Base-by-base conservation (phyloP, 768 basidiomycete genomes). In the Chalciporus piperatus region DNA sequence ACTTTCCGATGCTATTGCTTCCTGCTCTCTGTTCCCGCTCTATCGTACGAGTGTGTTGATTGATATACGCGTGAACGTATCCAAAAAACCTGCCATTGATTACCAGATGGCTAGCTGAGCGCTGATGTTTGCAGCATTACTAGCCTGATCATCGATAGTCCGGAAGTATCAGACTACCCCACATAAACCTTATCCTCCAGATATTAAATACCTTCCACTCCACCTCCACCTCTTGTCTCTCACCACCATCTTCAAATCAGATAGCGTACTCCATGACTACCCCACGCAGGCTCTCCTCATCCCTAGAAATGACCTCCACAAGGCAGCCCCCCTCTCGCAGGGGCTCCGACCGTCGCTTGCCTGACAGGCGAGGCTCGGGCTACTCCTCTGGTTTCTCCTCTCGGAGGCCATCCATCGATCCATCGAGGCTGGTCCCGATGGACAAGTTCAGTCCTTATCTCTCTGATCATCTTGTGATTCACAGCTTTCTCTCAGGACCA, bases 391-490 rank as follows among this genome's bases (percentile, higher is more conserved):
- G 70, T n/a, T 64, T 74, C 62, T 68, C 74, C 35, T 87, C 85
- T 23, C 78, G 88, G 55, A 77, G 85, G 40, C 74, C 77, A 1
- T 89, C 88, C 49, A 91, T 91, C 63, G 89, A 91, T 67, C 89
- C 89, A 48, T 80, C 80, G 59, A 79, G 78, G 70, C 80, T 91
- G 53, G 59, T 89, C 51, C 87, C 83, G 32, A 91, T 91, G 85
- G 83, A 88, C 77, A 89, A 82, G 89, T 88, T 64, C 58, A 69
- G 62, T 48, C 42, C 57, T 51, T 12, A 23, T 49, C 47, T 53
- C 48, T 16, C 49, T 56, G 41, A 60, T 50, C 55, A 3, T 37
- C 40, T 40, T 14, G 41, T 19, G 13, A 13, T 32, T 32, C 11
- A 11, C 30, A 11, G 2, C 13, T 43, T 33, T 46, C 8, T 0